Base-by-base conservation (phyloP, 2,329 filamentous ascomycete genomes). In the Mycocentrospora acerina region DNA sequence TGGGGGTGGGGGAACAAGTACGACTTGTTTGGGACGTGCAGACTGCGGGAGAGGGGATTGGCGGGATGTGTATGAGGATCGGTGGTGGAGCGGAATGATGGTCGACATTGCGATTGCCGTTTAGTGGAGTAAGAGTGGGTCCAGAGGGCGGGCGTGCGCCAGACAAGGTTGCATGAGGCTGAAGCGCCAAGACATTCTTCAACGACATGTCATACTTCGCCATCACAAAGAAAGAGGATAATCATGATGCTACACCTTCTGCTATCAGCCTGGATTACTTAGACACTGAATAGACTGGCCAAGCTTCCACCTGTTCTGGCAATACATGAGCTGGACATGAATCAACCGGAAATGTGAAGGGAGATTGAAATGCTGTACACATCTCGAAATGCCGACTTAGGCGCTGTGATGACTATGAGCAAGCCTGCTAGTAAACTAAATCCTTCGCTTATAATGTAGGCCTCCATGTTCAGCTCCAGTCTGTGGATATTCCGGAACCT, bases 61-160 rank as follows among this genome's bases (percentile, higher is more conserved):
- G 47, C 42, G 54, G 27, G 35, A 19, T n/a, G 46, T 29, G 22
- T 34, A 35, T 33, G 41, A 35, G 17, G 45, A 37, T 33, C 40
- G 17, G 37, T 39, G 25, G 42, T 51, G 47, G 19, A 53, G 35
- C 13, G 57, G 53, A n/a, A 53, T 47, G 18, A 52, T 49, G 35
- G 45, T 45, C 39, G 55, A 53, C 51, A 57, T 58, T 30, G 36
- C 34, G 28, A 35, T 37, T 31, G 42, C 32, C 31, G 35, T 40
- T 40, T 41, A 46, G 54, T 42, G 46, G 45, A 46, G 45, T 36
- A 37, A 36, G 38, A 45, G 51, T 52, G 50, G 53, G 49, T 49
- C 50, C 27, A 13, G 35, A n/a, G n/a, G n/a, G 31, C 44, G 51
- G 42, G 39, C 50, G 54, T 52, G 54, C 49, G 40, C 30, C 33